Evolutionary conservation across 768 basidiomycete genomes (phyloP), one percentile per base, ranked within the genome.

Genomic region (Lactarius tabidus): DNA sequence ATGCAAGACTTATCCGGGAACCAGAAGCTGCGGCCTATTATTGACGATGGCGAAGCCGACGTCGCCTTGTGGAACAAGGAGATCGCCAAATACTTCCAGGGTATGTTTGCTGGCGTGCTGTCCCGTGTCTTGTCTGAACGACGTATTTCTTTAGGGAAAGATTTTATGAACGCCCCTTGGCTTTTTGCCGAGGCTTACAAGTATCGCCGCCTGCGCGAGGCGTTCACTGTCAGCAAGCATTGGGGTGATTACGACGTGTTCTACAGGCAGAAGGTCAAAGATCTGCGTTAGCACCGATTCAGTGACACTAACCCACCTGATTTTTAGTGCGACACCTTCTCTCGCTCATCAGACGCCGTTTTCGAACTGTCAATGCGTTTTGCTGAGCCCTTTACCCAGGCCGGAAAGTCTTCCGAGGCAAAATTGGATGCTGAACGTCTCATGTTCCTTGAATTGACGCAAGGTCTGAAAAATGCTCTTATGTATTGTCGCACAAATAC

Each of bases 51-150:
- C 59, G 95, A 95, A 73, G 94, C 86, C 10, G 95, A 97, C 67
- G 90, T 98, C 35, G 88, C 93, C 7, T 81, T 97, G 9, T 98
- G 95, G 95, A 98, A 98, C 78, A 96, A 97, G 74, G 93, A 94
- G 75, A 95, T 96, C 55, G 93, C 93, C 51, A 93, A 92, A 73
- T 97, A 85, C 75, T 97, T 97, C 78, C 88, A 93, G 77, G 92
- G 91, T 85, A 71, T 72, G 75, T 75, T 62, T 35, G 23, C 33
- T 6, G 38, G 31, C 8, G 14, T 20, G 29, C 26, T 12, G 36
- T 55, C 51, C 23, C 29, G 1, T 31, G 41, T 6, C 33, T 23
- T 29, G 20, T 57, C 31, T 28, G 20, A 51, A 41, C 43, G 8
- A 17, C 12, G 33, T 35, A 41, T 67, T 54, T 35, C 6, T 57